Conservation (phyloP, 1,284 basidiomycete genomes). For the Schizophyllum commune region DNA sequence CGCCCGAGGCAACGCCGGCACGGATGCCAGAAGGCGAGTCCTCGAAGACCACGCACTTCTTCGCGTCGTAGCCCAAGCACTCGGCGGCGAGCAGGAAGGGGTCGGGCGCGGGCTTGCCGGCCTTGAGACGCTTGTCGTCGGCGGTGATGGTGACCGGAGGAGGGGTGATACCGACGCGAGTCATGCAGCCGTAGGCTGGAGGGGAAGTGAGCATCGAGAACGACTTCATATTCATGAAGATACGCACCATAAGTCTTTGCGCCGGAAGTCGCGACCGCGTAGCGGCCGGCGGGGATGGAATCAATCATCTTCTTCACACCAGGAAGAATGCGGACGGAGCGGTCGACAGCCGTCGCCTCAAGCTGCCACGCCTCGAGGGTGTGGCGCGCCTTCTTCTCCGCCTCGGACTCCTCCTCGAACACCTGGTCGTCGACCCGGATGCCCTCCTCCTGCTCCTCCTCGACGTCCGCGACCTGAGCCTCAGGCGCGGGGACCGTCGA, state of each 20-base stretch:
- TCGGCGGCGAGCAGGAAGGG: slow-evolving; percentile 71
- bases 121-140: slow-evolving; percentile 64
- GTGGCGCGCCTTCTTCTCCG: slow-evolving; percentile 29
- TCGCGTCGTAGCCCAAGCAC: slow-evolving; percentile 57
- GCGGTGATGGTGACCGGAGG: slow-evolving; percentile 73
- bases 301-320: slow-evolving; percentile 65
- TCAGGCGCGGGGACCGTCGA: slow-evolving; percentile 17
- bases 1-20: slow-evolving; percentile 66
- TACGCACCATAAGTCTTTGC: slow-evolving; percentile 61
- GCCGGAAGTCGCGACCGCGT: slow-evolving; percentile 72
- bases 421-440: background rate
- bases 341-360: slow-evolving; percentile 58
- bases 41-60: slow-evolving; percentile 64
- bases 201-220: slow-evolving; percentile 6
- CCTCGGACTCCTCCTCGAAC: slow-evolving; percentile 15
- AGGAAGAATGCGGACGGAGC: slow-evolving; percentile 66
- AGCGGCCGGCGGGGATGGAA: slow-evolving; percentile 58
- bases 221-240: background rate
- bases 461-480: background rate
- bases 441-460: background rate
- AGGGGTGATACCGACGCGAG: slow-evolving; percentile 63
- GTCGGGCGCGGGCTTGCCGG: slow-evolving; percentile 63
- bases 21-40: slow-evolving; percentile 71
- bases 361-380: slow-evolving; percentile 44
- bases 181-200: slow-evolving; percentile 62